These are phyloP conservation scores for Solioccasus polychromus DNA, from an alignment of 768 basidiomycete genomes.

Conservation along the genomic window DNA sequence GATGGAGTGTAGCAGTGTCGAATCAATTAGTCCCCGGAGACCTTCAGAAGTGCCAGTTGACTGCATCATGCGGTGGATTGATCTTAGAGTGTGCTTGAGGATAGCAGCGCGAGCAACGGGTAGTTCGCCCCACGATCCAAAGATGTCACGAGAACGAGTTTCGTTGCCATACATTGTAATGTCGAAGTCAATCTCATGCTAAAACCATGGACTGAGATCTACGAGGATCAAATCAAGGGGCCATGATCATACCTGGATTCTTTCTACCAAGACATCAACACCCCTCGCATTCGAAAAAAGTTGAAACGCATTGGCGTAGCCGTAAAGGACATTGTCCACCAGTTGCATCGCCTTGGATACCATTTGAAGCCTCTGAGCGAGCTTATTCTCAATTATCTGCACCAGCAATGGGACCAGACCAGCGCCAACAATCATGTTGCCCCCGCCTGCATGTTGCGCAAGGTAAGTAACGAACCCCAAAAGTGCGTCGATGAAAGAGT, in stretches of 20 bases:
- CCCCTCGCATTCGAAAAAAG: slow-evolving; percentile 84
- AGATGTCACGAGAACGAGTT: slow-evolving; percentile 42
- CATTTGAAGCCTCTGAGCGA: slow-evolving; percentile 64
- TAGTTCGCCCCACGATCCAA: slow-evolving; percentile 56
- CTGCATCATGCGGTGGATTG: slow-evolving; percentile 97
- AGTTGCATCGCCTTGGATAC: slow-evolving; percentile 90
- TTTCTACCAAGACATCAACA: slow-evolving; percentile 77
- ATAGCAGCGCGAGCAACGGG: slow-evolving; percentile 73
- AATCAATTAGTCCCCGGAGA: slow-evolving; percentile 90
- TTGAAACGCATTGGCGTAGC: slow-evolving; percentile 82
- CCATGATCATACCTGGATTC: slow-evolving; percentile 69
- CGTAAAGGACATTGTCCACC: slow-evolving; percentile 89
- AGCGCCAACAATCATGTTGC: slow-evolving; percentile 92
- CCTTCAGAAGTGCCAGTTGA: slow-evolving; percentile 92
- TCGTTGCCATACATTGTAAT: slow-evolving; percentile 54
- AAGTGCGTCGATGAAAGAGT: slow-evolving; percentile 79
- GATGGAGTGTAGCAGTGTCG: slow-evolving; percentile 76
- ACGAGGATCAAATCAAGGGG: neutral
- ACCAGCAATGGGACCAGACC: slow-evolving; percentile 88
- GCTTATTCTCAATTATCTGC: slow-evolving; percentile 80
- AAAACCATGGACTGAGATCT: slow-evolving; percentile 10
- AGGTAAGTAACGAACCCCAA: slow-evolving; percentile 86
- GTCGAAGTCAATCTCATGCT: slow-evolving; percentile 70
- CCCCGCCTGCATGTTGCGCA: slow-evolving; percentile 79
- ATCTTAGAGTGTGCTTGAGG: slow-evolving; percentile 88